A percentile compares a stretch with the other conserved stretches of the same genome.
Evolutionary conservation across 2,329 filamentous ascomycete genomes (phyloP).

Genomic region (Xylaria sp.): DNA sequence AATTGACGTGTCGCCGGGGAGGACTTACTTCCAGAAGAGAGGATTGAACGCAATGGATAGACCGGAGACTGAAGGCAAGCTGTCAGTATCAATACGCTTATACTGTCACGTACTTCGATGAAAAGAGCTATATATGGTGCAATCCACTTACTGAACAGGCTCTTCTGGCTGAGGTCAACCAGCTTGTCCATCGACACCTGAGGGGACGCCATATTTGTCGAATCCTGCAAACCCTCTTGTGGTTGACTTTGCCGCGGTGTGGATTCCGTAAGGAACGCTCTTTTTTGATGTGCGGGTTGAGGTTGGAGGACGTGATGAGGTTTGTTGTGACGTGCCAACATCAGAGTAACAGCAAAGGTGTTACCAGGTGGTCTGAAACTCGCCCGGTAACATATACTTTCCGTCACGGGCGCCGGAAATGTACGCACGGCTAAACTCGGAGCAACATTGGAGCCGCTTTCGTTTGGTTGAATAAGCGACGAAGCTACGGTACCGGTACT

Average conservation of each 20-base stretch:
- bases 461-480: not conserved
- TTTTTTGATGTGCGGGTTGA: not conserved
- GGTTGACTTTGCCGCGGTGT: not conserved
- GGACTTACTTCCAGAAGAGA: constrained; percentile 95
- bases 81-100: constrained; percentile 15
- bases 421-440: constrained; percentile 8
- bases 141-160: constrained; percentile 56
- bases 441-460: constrained; percentile 5
- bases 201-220: constrained; percentile 35
- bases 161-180: constrained; percentile 62
- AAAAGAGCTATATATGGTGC: not conserved
- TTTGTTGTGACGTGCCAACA: too few relatives aligned
- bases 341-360: too few relatives aligned
- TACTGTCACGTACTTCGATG: not conserved
- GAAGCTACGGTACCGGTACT: too few relatives aligned
- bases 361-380: not conserved
- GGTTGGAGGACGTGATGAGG: not conserved
- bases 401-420: not conserved
- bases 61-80: constrained; percentile 59
- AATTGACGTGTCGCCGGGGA: not conserved
- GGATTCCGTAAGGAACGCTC: not conserved
- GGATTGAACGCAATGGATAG: constrained; percentile 88
- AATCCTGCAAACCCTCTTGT: not conserved
- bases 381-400: not conserved
- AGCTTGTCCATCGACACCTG: constrained; percentile 38